Evolutionary conservation across 306 rosid genomes (phyloP).

Genomic region (Alnus rubra): DNA sequence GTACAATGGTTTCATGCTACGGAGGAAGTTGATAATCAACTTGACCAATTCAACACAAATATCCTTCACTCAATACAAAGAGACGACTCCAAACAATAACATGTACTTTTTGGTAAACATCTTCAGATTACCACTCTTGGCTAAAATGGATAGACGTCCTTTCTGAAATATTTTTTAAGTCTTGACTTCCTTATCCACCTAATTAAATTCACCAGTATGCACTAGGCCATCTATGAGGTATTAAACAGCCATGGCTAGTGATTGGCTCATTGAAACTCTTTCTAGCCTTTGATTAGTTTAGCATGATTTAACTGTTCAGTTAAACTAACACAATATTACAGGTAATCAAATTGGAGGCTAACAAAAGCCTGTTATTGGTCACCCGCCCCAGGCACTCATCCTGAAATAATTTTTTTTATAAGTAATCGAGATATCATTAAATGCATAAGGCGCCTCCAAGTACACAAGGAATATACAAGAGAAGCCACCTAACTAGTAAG

Average conservation of each 20-base stretch:
- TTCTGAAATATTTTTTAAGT: not conserved
- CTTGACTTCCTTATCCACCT: not conserved
- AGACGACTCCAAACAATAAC: not conserved
- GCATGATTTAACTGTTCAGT: not conserved
- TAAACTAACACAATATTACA: not conserved
- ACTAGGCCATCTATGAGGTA: not conserved
- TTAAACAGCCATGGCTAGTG: not conserved
- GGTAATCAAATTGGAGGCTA: conserved; percentile 16
- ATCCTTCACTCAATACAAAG: not conserved
- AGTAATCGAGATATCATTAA: too few relatives aligned
- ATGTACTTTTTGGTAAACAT: not conserved
- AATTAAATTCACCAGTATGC: not conserved
- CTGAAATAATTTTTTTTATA: conserved; percentile 4
- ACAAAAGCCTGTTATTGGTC: conserved; percentile 19
- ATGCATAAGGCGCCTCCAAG: too few relatives aligned
- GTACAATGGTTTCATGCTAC: not conserved
- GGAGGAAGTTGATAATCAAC: not conserved
- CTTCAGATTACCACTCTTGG: not conserved
- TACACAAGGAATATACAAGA: too few relatives aligned
- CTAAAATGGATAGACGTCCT: not conserved
- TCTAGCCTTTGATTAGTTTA: not conserved
- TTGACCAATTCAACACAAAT: conserved; percentile 1
- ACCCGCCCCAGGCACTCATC: conserved; percentile 4
- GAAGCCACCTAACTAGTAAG: too few relatives aligned
- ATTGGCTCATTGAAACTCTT: not conserved